Evolutionary conservation across 306 rosid genomes (phyloP).

Genomic region (Dalbergia cochinchinensis): DNA sequence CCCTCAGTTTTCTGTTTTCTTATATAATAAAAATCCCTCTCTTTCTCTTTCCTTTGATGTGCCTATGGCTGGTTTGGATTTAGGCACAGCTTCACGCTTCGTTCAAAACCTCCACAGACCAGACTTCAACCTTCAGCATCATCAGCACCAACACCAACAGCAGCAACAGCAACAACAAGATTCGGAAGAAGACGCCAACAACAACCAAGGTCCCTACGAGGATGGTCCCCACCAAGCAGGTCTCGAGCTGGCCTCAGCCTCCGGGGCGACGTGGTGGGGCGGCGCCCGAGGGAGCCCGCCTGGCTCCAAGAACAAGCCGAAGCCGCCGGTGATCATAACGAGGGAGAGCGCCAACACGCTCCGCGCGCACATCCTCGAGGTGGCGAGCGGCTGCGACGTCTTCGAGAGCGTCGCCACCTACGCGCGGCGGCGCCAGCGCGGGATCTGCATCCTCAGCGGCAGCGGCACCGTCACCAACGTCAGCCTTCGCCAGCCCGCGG

Average conservation of each 20-base stretch:
- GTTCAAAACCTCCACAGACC: slow-evolving; percentile 70
- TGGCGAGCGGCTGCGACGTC: slow-evolving; percentile 78
- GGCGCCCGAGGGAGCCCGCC: slow-evolving; percentile 74
- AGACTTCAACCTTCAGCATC: slow-evolving; percentile 65
- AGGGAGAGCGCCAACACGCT: slow-evolving; percentile 94
- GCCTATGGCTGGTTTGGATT: slow-evolving; percentile 94
- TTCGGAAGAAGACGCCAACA: slow-evolving; percentile 50
- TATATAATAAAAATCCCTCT: slow-evolving; percentile 37
- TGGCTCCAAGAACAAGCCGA: slow-evolving; percentile 87
- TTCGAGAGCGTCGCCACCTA: slow-evolving; percentile 81
- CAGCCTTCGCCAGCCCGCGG: slow-evolving; percentile 73
- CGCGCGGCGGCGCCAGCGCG: slow-evolving; percentile 89
- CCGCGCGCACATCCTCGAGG: slow-evolving; percentile 90
- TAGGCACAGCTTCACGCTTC: slow-evolving; percentile 77
- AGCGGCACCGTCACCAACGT: slow-evolving; percentile 89
- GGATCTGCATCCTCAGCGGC: slow-evolving; percentile 90
- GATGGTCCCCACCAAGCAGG: slow-evolving; percentile 53
- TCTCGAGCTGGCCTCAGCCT: slow-evolving; percentile 47
- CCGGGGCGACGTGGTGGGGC: slow-evolving; percentile 55
- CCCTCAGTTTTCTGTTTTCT: slow-evolving; percentile 61
- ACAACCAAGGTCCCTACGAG: slow-evolving; percentile 44
- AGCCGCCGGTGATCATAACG: slow-evolving; percentile 87
- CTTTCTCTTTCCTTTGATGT: slow-evolving; percentile 58
- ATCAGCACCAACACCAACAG: slow-evolving; percentile 46
- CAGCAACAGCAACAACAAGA: slow-evolving; percentile 55